A percentile compares a stretch with the other conserved stretches of the same genome.
These are phyloP conservation scores for Phaeosphaeriaceae sp. DNA, from an alignment of 2,329 filamentous ascomycete species.

Conservation along the genomic window DNA sequence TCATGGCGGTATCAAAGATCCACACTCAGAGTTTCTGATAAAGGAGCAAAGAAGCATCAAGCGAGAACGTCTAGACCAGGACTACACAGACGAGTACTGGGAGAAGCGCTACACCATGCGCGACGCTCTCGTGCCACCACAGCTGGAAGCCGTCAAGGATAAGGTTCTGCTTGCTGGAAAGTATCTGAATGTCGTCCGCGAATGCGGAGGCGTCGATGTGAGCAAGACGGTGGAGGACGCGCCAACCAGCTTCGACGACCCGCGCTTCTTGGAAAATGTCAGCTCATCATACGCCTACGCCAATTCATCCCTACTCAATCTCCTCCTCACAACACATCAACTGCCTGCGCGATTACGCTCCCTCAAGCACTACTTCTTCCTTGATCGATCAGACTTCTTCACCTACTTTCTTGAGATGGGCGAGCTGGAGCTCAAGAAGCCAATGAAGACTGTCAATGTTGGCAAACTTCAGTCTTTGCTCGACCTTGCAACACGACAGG, in stretches of 20 bases:
- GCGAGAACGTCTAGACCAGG: conserved; percentile 87
- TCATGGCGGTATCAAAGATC: conserved; percentile 92
- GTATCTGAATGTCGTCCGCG: conserved; percentile 95
- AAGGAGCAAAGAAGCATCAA: conserved; percentile 96
- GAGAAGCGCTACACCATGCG: conserved; percentile 96
- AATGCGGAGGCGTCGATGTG: conserved; percentile 94
- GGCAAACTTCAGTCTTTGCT: conserved; percentile 92
- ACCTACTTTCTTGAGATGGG: conserved; percentile 95
- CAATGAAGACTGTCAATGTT: conserved; percentile 86
- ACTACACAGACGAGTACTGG: conserved; percentile 99
- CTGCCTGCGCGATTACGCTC: conserved; percentile 86
- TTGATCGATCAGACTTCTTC: conserved; percentile 97
- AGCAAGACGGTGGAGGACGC: conserved; percentile 87
- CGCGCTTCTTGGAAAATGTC: conserved; percentile 91
- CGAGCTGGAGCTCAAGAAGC: conserved; percentile 87
- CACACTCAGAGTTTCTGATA: conserved; percentile 91
- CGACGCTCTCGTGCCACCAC: conserved; percentile 88
- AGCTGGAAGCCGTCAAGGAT: conserved; percentile 88
- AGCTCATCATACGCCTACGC: conserved; percentile 94
- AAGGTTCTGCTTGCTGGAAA: conserved; percentile 96
- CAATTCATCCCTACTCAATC: conserved; percentile 88
- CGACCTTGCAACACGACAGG: conserved; percentile 95
- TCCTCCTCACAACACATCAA: conserved; percentile 91
- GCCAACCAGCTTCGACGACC: conserved; percentile 92
- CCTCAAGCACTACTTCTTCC: conserved; percentile 98